These are phyloP conservation scores for Murraya paniculata DNA, from an alignment of 345 rosid species.

Conservation along the genomic window DNA sequence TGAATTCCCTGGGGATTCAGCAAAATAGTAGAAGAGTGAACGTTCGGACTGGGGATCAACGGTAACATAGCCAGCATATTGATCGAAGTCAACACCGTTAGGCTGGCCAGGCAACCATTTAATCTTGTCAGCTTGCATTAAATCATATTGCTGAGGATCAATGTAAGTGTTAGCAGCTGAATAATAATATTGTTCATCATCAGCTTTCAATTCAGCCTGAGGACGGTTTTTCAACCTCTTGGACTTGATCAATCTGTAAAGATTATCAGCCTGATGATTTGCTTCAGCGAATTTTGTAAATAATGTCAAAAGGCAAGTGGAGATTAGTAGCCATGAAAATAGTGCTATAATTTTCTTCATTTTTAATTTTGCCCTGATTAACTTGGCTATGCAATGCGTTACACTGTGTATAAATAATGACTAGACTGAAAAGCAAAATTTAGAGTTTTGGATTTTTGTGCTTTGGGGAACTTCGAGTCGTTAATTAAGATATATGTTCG, in stretches of 20 bases:
- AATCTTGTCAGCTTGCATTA: constrained; percentile 28
- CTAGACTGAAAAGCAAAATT: not conserved
- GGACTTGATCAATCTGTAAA: not conserved
- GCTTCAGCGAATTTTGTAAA: not conserved
- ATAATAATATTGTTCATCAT: too few relatives aligned
- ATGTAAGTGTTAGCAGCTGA: not conserved
- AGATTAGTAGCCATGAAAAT: constrained; percentile 1
- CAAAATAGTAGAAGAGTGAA: constrained; percentile 38
- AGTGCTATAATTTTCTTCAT: not conserved
- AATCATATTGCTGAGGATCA: constrained; percentile 23
- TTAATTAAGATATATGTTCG: too few relatives aligned
- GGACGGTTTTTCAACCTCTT: not conserved
- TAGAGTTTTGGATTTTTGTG: not conserved
- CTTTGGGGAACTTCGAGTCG: not conserved
- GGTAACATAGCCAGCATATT: constrained; percentile 29
- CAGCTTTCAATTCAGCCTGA: not conserved
- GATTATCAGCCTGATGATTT: not conserved
- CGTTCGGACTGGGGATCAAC: constrained; percentile 15
- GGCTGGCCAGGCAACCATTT: constrained; percentile 19
- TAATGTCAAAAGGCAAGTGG: not conserved
- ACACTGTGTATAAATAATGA: not conserved
- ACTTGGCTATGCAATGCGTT: not conserved
- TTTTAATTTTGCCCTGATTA: not conserved
- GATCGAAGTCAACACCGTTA: constrained; percentile 19
- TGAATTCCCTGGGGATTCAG: constrained; percentile 35